A percentile compares a stretch with the other conserved stretches of the same genome.
Conservation (phyloP, 192 early-diverging fungal species). For the Geosiphon pyriformis region DNA sequence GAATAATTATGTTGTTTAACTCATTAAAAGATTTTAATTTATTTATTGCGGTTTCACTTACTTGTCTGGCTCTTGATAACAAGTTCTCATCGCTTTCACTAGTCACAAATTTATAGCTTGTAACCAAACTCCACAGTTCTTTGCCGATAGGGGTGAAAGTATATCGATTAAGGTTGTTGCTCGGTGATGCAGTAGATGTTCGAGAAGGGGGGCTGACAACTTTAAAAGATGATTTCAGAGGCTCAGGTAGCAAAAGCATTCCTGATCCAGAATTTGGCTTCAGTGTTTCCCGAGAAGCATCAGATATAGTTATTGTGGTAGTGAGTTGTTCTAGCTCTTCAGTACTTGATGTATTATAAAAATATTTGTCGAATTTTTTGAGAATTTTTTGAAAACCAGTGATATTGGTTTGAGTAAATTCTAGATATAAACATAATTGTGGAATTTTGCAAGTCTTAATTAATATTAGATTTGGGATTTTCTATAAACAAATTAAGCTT, state of each 20-base stretch:
- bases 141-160: slow-evolving; percentile 32
- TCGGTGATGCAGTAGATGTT: slow-evolving; percentile 27
- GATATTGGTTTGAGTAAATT: slow-evolving; percentile 55
- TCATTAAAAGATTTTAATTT: neutral
- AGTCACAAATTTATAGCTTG: slow-evolving; percentile 47
- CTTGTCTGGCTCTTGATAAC: slow-evolving; percentile 45
- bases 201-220: slow-evolving; percentile 22
- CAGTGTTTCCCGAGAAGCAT: slow-evolving; percentile 7
- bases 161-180: slow-evolving; percentile 29
- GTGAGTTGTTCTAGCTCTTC: slow-evolving; percentile 10
- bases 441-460: too few species aligned
- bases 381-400: slow-evolving; percentile 61
- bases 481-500: neutral
- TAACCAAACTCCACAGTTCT: slow-evolving; percentile 50
- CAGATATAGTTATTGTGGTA: slow-evolving; percentile 14
- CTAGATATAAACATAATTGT: slow-evolving; percentile 28
- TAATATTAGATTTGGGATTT: neutral
- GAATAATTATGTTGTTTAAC: slow-evolving; percentile 6
- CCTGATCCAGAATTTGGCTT: slow-evolving; percentile 12
- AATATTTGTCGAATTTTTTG: slow-evolving; percentile 56
- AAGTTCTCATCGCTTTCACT: slow-evolving; percentile 49
- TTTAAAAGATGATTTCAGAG: slow-evolving; percentile 27
- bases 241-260: slow-evolving; percentile 26
- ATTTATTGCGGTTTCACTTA: slow-evolving; percentile 28
- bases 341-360: slow-evolving; percentile 25